Conservation (phyloP, 306 rosid species). For the Vicia faba region DNA sequence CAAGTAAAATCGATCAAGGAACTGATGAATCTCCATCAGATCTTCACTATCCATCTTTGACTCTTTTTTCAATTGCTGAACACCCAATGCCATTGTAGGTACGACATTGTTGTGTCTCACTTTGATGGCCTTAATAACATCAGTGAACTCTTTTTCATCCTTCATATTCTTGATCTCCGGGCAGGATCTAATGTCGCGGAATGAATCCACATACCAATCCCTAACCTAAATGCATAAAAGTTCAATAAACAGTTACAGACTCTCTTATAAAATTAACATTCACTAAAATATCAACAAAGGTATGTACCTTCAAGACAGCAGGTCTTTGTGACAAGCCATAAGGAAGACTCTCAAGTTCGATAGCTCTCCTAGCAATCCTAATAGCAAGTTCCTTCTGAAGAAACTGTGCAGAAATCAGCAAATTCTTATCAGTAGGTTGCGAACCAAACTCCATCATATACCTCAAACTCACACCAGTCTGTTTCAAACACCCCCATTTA, state of each 20-base stretch:
- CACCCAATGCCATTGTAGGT: conserved; percentile 95
- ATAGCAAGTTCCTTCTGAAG: conserved; percentile 86
- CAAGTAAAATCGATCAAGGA: conserved; percentile 95
- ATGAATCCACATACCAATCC: conserved; percentile 95
- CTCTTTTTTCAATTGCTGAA: conserved; percentile 86
- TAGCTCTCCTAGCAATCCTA: conserved; percentile 79
- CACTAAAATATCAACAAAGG: too few relatives aligned
- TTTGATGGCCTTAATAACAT: conserved; percentile 91
- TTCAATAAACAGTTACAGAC: conserved; percentile 19
- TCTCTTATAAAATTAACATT: too few relatives aligned
- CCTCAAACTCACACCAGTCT: conserved; percentile 79
- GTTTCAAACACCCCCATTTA: conserved; percentile 81
- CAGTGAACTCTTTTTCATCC: conserved; percentile 75
- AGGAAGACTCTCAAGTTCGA: conserved; percentile 77
- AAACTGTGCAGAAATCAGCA: conserved; percentile 81
- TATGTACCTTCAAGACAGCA: conserved; percentile 81
- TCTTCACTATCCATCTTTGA: conserved; percentile 55
- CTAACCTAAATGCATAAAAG: conserved; percentile 64
- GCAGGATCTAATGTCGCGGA: conserved; percentile 80
- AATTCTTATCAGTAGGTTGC: conserved; percentile 51
- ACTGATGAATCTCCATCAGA: conserved; percentile 82
- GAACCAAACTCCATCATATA: conserved; percentile 94
- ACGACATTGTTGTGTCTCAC: conserved; percentile 98
- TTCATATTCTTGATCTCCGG: conserved; percentile 69
- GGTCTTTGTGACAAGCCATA: conserved; percentile 78